Evolutionary conservation across 176 grass and related monocot species (phyloP).

Genomic region (Oryza brachyantha): DNA sequence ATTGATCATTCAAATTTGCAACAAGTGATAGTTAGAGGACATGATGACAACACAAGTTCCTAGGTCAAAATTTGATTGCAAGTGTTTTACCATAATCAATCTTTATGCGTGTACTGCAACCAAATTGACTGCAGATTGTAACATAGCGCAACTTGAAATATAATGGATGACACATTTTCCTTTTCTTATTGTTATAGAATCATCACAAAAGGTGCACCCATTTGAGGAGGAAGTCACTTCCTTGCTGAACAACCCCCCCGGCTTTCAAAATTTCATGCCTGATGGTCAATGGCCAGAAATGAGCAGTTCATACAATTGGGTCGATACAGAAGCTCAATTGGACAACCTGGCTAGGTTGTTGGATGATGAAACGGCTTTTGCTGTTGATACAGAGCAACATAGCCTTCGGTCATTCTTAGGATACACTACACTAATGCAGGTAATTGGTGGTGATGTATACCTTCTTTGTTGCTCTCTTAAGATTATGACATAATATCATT

Average conservation of each 20-base stretch:
- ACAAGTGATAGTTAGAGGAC: background rate
- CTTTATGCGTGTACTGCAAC: background rate
- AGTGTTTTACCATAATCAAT: background rate
- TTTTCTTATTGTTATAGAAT: slow-evolving; percentile 48
- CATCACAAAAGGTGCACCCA: slow-evolving; percentile 60
- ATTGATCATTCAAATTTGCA: background rate
- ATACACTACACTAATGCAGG: slow-evolving; percentile 95
- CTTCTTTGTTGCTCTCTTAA: slow-evolving; percentile 9
- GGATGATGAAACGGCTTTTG: slow-evolving; percentile 54
- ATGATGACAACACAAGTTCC: background rate
- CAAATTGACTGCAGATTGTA: background rate
- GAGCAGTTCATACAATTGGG: slow-evolving; percentile 59
- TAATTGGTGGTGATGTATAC: slow-evolving; percentile 31
- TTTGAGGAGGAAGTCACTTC: slow-evolving; percentile 71
- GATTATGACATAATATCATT: slow-evolving; percentile 6
- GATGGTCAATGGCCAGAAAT: slow-evolving; percentile 36
- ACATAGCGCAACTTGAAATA: background rate
- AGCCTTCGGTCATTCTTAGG: slow-evolving; percentile 92
- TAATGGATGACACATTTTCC: background rate
- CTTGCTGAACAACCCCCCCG: slow-evolving; percentile 56
- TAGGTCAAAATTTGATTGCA: slow-evolving; percentile 5
- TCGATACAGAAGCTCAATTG: slow-evolving; percentile 73
- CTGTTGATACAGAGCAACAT: slow-evolving; percentile 95
- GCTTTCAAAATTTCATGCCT: slow-evolving; percentile 34
- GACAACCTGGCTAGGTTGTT: slow-evolving; percentile 51